Evolutionary conservation across 2,329 filamentous ascomycete genomes (phyloP).

Genomic region (Trichophaea hybrida): DNA sequence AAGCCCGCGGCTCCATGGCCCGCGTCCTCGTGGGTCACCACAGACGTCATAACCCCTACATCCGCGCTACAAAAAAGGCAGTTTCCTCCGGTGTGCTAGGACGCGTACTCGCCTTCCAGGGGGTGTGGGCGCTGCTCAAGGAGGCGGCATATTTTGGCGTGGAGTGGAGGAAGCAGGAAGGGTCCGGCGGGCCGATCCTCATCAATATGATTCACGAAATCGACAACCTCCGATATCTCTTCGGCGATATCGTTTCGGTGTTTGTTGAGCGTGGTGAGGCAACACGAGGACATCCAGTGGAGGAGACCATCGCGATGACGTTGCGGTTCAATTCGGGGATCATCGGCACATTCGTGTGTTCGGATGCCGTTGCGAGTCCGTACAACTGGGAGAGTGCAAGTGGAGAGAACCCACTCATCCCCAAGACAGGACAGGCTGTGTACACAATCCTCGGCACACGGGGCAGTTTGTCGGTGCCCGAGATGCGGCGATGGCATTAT

Average conservation of each 20-base stretch:
- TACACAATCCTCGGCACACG: slow-evolving; percentile 44
- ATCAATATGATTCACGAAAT: slow-evolving; percentile 50
- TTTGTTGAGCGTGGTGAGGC: slow-evolving; percentile 38
- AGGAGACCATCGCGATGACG: slow-evolving; percentile 43
- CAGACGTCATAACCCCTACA: slow-evolving; percentile 45
- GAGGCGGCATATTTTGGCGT: slow-evolving; percentile 39
- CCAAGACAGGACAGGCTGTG: slow-evolving; percentile 34
- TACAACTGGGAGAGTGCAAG: slow-evolving; percentile 45
- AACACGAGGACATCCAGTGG: slow-evolving; percentile 35
- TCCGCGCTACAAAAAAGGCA: slow-evolving; percentile 37
- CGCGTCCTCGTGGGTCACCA: slow-evolving; percentile 44
- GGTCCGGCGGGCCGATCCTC: slow-evolving; percentile 37
- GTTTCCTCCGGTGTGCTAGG: slow-evolving; percentile 35
- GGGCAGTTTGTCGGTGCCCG: slow-evolving; percentile 41
- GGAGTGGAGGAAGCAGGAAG: slow-evolving; percentile 36
- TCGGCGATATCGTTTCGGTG: slow-evolving; percentile 40
- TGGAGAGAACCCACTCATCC: slow-evolving; percentile 44
- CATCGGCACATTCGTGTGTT: slow-evolving; percentile 44
- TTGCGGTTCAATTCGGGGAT: slow-evolving; percentile 41
- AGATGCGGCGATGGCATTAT: slow-evolving; percentile 40
- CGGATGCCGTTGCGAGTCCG: slow-evolving; percentile 39
- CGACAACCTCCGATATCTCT: slow-evolving; percentile 43
- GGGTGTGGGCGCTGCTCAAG: slow-evolving; percentile 42
- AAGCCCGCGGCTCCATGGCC: slow-evolving; percentile 28
- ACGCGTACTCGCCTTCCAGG: slow-evolving; percentile 39